Evolutionary conservation across 2,329 filamentous ascomycete genomes (phyloP), one percentile per base, ranked within the genome.

Genomic region (Chrysoporthe austroafricana): DNA sequence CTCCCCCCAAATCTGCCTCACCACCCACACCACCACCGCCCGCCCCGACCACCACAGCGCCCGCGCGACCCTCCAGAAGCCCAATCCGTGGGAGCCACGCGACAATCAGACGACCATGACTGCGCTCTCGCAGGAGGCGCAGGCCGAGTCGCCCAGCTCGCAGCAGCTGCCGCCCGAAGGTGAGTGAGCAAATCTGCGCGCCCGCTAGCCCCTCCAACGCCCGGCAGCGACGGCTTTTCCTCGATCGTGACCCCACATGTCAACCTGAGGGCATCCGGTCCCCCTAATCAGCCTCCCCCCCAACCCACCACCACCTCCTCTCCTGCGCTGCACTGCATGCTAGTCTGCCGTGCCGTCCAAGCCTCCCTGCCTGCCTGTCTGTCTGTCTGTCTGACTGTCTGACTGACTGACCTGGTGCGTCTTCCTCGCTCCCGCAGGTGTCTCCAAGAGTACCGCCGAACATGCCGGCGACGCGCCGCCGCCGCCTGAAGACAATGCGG

Each of bases 401-500:
- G 26, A 0, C 0, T 26, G 48, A 16, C 62, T 43, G 21, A 66
- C 48, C 66, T 43, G 46, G 65, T 36, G 58, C 36, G 63, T n/a
- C n/a, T 57, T 14, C n/a, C 44, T 26, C n/a, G 61, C 43, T 39
- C 9, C 44, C 44, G 6, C 48, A 57, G 63, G 60, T 44, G 42
- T 50, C 54, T 64, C 67, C 44, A 26, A 42, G 42, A 54, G n/a
- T 39, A 36, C 56, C 46, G 54, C 66, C 66, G 62, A 68, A 42
- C 62, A 66, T 52, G 56, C 68, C 58, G 62, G 65, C 66, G 67
- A 74, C 72, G n/a, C 74, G 73, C 72, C 69, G 52, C 66, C 67
- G 63, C 64, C 65, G 61, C 63, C 72, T 72, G 68, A 62, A 67
- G 71, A 71, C 72, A 74, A 78, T 68, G 75, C 76, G 60, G 74